These are phyloP conservation scores for Catharanthus roseus DNA, from an alignment of 257 asterid genomes.

Conservation along the genomic window DNA sequence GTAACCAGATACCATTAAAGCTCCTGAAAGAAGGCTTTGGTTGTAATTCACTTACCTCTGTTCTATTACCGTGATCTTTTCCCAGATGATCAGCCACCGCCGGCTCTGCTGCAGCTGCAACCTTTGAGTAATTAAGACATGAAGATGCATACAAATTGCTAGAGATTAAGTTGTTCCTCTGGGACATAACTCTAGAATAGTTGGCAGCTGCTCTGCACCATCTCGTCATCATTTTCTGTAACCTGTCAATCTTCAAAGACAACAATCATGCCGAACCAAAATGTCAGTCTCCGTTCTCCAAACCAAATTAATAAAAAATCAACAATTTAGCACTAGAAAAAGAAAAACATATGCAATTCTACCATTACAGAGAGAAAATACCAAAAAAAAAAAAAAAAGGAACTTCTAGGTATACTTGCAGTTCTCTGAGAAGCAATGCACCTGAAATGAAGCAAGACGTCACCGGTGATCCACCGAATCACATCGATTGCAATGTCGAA, in stretches of 20 bases:
- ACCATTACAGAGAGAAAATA: neutral
- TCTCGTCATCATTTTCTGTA: conserved; percentile 49
- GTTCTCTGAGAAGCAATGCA: neutral
- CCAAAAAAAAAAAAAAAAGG: too few species aligned
- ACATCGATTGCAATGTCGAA: neutral
- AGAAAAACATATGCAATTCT: neutral
- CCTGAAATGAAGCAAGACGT: neutral
- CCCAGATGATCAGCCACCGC: conserved; percentile 19
- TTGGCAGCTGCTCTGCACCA: conserved; percentile 50
- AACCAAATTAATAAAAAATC: neutral
- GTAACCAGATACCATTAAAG: too few species aligned
- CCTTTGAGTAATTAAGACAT: conserved; percentile 40
- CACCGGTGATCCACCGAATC: neutral
- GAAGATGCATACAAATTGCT: conserved; percentile 27
- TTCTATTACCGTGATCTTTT: conserved; percentile 21
- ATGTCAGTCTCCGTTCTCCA: neutral
- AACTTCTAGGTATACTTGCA: too few species aligned
- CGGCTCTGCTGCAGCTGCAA: conserved; percentile 51
- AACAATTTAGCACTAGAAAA: neutral
- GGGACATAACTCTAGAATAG: conserved; percentile 29
- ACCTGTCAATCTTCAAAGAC: neutral
- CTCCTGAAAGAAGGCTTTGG: too few species aligned
- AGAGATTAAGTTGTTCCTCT: conserved; percentile 23
- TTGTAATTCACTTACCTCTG: conserved; percentile 34
- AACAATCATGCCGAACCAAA: neutral